A percentile compares a stretch with the other conserved stretches of the same genome.
phyloP scores from a whole-genome alignment of 163 green algal genomes.

The Chlorella variabilis region DNA sequence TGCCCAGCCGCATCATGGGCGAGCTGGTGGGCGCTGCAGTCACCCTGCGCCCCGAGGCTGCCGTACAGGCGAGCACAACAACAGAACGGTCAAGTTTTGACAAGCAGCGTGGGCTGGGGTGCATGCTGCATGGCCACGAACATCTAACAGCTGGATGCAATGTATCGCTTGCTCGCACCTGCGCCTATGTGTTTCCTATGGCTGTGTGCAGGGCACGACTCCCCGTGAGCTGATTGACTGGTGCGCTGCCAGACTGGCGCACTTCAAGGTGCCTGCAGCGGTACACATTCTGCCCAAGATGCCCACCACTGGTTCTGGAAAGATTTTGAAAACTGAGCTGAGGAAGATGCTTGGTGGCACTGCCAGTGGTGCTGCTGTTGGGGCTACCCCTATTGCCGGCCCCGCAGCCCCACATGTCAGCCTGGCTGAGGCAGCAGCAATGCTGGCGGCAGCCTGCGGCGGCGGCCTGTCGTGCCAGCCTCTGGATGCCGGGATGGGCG shows the following conservation, averaged over 20 bases:
- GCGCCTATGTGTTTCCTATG: too few species aligned
- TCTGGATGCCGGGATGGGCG: conserved; percentile 16
- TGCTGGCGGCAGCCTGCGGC: conserved; percentile 19
- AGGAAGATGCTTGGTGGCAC: conserved; percentile 44
- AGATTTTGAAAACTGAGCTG: conserved; percentile 87
- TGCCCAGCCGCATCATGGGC: conserved; percentile 78
- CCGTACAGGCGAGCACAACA: background rate
- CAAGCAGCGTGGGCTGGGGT: too few species aligned
- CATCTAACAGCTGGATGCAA: too few species aligned
- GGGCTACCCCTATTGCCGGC: background rate
- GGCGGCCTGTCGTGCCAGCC: background rate
- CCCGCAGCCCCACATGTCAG: background rate
- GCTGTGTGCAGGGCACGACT: background rate
- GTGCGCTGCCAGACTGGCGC: conserved; percentile 72
- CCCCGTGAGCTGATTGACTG: conserved; percentile 68
- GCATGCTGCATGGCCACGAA: too few species aligned
- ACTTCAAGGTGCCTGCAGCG: conserved; percentile 86
- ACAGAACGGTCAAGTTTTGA: too few species aligned
- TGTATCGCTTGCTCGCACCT: too few species aligned
- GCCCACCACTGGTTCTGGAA: conserved; percentile 85
- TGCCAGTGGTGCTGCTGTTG: background rate
- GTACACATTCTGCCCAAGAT: conserved; percentile 79
- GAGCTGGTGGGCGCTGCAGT: conserved; percentile 80
- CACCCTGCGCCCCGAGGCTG: conserved; percentile 45
- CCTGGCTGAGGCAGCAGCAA: background rate